Conservation (phyloP, 2,329 filamentous ascomycete genomes). For the Trichophaea hybrida region DNA sequence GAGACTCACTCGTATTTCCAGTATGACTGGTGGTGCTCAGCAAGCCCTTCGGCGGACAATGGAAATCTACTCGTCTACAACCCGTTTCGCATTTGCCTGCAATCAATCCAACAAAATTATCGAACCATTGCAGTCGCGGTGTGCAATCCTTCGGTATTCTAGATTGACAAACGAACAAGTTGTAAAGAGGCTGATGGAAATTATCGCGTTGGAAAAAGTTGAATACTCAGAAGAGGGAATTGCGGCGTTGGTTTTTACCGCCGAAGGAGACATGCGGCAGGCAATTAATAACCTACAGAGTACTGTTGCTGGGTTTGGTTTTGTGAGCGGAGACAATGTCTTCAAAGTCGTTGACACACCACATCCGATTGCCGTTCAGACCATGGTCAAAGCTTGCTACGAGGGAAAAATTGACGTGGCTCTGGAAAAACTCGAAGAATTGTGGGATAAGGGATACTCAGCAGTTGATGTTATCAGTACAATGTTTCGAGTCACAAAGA, state of each 20-base stretch:
- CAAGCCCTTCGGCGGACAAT: slow-evolving; percentile 90
- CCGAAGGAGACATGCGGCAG: slow-evolving; percentile 96
- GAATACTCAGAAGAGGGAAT: slow-evolving; percentile 85
- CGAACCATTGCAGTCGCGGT: slow-evolving; percentile 92
- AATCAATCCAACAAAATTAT: slow-evolving; percentile 99
- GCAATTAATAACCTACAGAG: slow-evolving; percentile 97
- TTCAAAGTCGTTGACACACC: slow-evolving; percentile 96
- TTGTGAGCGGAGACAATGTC: slow-evolving; percentile 94
- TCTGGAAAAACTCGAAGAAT: slow-evolving; percentile 69
- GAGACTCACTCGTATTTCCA: background rate
- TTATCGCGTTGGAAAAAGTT: slow-evolving; percentile 83
- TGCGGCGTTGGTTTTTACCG: slow-evolving; percentile 90
- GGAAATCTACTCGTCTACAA: slow-evolving; percentile 97
- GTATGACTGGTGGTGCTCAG: slow-evolving; percentile 90
- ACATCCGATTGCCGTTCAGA: slow-evolving; percentile 95
- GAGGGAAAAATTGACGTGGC: slow-evolving; percentile 82
- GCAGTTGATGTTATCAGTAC: slow-evolving; percentile 98
- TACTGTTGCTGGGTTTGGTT: slow-evolving; percentile 82
- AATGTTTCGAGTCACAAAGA: slow-evolving; percentile 98
- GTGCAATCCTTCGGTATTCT: slow-evolving; percentile 86
- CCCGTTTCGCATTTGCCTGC: slow-evolving; percentile 92
- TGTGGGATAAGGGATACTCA: slow-evolving; percentile 94
- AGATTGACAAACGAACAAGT: slow-evolving; percentile 85
- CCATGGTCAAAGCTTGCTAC: slow-evolving; percentile 94
- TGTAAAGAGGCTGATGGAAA: slow-evolving; percentile 77